A percentile compares a stretch with the other conserved stretches of the same genome.
phyloP scores from a whole-genome alignment of 176 grass and related monocot genomes.

The Musa beccarii region DNA sequence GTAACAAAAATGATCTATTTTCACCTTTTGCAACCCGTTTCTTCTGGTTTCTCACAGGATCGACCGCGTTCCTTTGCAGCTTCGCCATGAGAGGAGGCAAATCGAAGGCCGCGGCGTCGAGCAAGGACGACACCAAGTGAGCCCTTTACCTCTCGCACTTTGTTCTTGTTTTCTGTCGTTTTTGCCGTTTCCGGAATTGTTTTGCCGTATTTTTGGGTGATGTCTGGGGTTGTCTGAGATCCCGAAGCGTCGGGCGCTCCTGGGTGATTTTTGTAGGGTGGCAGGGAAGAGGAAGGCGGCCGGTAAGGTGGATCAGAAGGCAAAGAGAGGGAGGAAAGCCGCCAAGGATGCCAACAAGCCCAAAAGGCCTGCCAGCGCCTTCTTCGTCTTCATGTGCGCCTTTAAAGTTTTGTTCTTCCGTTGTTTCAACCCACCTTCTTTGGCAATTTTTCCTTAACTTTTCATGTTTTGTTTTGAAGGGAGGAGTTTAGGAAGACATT shows the following conservation, averaged over 20 bases:
- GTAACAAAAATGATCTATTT: background rate
- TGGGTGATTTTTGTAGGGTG: too few species aligned
- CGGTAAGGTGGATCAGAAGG: background rate
- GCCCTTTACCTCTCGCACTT: background rate
- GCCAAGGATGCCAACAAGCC: slow-evolving; percentile 30
- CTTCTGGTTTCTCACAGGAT: background rate
- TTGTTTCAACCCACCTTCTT: background rate
- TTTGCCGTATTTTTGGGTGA: background rate
- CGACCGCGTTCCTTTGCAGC: background rate
- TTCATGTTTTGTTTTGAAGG: slow-evolving; percentile 4
- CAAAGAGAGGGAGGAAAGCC: slow-evolving; percentile 24
- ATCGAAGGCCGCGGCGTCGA: background rate
- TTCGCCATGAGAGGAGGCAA: slow-evolving; percentile 31
- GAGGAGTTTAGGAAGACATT: slow-evolving; percentile 34
- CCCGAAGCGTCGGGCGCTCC: background rate
- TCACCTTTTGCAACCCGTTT: too few species aligned
- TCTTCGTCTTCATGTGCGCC: slow-evolving; percentile 42
- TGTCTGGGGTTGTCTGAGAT: background rate
- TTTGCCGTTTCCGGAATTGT: background rate
- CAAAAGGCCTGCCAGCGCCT: slow-evolving; percentile 41
- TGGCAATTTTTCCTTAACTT: background rate
- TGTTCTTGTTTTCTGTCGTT: too few species aligned
- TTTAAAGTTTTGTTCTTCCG: background rate
- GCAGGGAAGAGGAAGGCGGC: slow-evolving; percentile 4
- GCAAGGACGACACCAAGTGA: slow-evolving; percentile 16